Evolutionary conservation across 2,329 filamentous ascomycete species (phyloP), one percentile per base, ranked within the genome.

Genomic region (Penicillium sp.): DNA sequence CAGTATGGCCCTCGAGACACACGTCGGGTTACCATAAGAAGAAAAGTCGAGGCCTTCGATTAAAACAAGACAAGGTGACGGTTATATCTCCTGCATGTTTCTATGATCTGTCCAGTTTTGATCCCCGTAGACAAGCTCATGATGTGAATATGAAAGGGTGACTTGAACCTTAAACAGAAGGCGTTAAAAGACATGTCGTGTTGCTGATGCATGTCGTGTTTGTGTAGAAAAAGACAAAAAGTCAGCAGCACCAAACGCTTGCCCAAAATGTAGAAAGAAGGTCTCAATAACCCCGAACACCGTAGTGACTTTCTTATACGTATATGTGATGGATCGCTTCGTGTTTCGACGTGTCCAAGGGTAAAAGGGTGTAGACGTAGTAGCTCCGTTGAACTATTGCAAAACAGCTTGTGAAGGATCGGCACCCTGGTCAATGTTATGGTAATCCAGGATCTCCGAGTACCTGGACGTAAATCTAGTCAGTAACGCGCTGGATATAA

Each of bases 371-470:
- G 28, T 48, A 21, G 52, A 42, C 14, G 20, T 20, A 40, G 38
- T 38, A 18, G 21, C 35, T 20, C 42, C 21, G 26, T 33, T 35
- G 33, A 26, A 11, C 46, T 56, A 49, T 35, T 59, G 57, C 30
- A 59, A 30, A 14, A 40, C 35, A 42, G 42, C 52, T 49, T 59
- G 52, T 5, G 42, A n/a, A 14, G 48, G 30, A 35, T 55, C 57
- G 12, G 63, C 62, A 14, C 53, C 52, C 61, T 75, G 73, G 63
- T 96, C 91, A 61, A 96, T 88, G 70, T 97, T 97, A 78, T 97
- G 94, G 77, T 97, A 97, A 75, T 97, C 92, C 66, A 97, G 87
- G 67, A 99, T 97, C 75, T 97, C 93, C 52, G 92, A 96, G 81
- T 97, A 97, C 91, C 92, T 96, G 71, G 43, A 42, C 45, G 52